Base-by-base conservation (phyloP, 129 eudicot genomes). In the Glebionis coronaria region DNA sequence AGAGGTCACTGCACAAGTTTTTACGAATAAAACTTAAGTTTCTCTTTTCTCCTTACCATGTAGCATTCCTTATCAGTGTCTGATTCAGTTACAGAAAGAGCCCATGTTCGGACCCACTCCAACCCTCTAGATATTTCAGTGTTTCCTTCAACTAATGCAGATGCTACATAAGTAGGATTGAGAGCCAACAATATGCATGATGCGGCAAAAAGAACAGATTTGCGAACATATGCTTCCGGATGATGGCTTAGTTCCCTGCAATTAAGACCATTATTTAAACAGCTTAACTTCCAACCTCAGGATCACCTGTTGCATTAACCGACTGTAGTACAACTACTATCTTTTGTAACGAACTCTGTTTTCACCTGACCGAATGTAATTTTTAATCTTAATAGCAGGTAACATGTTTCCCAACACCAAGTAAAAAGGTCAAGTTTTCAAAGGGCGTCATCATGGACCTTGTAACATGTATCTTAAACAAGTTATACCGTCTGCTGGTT, bases 61-160 rank as follows among this genome's bases (percentile, higher is more conserved):
- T 88, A 87, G 69, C 98, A 92, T 45, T 92, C 98, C 69, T 84
- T 88, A 65, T 92, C 96, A 12, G 86, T 78, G 82, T 92, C 98
- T 55, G 95, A 76, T 58, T 92, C 96, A 74, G 87, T 82, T 29
- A 84, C 80, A 42, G 85, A 71, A 46, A 88, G 91, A 16, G 98
- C 98, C 95, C 95, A 88, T 2, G 84, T 82, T 28, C 96, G 98
- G 9, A 88, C 76, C 98, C 98, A 88, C 57, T 92, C 98, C 12
- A 92, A 90, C 40, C 95, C 96, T 83, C 84, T 85, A 3, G 91
- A 82, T 45, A 92, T 44, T 63, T 88, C 96, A 63, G 69, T 59
- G 68, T 77, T 85, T 64, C 90, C 91, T 77, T 88, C 91, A 40
- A 67, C 61, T 73, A 92, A 70, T 7, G 95, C 85, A 70, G 95